Evolutionary conservation across 2,329 filamentous ascomycete species (phyloP).

Genomic region (Exophiala sp.): DNA sequence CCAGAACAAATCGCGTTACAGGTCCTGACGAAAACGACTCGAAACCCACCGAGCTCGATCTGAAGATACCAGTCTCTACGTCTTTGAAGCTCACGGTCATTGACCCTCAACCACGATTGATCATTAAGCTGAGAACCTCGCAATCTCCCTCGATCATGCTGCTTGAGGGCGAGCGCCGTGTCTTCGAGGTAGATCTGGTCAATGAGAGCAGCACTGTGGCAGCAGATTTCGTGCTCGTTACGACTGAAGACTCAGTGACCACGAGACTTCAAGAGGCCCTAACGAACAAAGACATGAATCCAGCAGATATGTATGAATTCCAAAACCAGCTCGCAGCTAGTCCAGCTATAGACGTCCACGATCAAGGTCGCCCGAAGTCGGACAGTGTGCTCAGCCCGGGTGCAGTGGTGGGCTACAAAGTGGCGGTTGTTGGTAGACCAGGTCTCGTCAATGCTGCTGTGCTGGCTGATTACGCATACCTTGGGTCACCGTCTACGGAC

Average conservation of each 20-base stretch:
- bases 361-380: conserved; percentile 1
- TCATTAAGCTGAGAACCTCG: conserved; percentile 71
- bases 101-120: conserved; percentile 70
- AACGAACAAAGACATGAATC: conserved; percentile 69
- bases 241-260: conserved; percentile 85
- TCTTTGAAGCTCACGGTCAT: conserved; percentile 55
- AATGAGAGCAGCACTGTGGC: conserved; percentile 69
- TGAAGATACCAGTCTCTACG: conserved; percentile 7
- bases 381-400: conserved; percentile 39
- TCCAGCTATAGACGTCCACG: conserved; percentile 50
- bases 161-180: conserved; percentile 78
- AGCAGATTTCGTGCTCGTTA: conserved; percentile 81
- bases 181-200: conserved; percentile 73
- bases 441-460: conserved; percentile 75
- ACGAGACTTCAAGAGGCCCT: conserved; percentile 71
- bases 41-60: not conserved
- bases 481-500: conserved; percentile 68
- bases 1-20: not conserved
- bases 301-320: conserved; percentile 79
- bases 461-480: conserved; percentile 79
- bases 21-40: conserved; percentile 37
- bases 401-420: conserved; percentile 55
- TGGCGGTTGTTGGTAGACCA: conserved; percentile 82
- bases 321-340: conserved; percentile 74
- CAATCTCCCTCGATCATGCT: conserved; percentile 87